Conservation (phyloP, 805 yeast genomes). For the Brettanomyces sp. region DNA sequence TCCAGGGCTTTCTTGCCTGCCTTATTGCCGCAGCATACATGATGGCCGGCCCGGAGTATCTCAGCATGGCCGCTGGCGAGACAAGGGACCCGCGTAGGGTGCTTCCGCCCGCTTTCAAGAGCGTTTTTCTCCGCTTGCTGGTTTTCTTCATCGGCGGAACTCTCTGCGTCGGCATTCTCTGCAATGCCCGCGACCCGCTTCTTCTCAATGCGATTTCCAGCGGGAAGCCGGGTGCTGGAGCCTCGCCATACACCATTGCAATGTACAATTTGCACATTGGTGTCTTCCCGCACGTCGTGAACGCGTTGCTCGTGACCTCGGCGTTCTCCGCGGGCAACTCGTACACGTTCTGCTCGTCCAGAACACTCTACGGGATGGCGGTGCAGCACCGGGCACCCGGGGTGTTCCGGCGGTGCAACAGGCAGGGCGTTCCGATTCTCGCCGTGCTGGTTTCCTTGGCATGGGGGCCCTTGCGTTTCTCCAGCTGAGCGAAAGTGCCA, state of each 20-base stretch:
- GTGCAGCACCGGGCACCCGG: conserved; percentile 64
- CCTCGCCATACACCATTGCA: conserved; percentile 75
- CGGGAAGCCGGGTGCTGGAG: conserved; percentile 35
- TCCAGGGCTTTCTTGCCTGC: conserved; percentile 39
- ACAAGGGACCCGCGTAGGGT: conserved; percentile 35
- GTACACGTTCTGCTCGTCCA: conserved; percentile 60
- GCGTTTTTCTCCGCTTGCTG: conserved; percentile 34
- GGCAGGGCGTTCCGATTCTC: conserved; percentile 65
- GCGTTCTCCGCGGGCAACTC: conserved; percentile 81
- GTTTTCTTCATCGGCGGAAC: conserved; percentile 41
- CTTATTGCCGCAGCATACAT: conserved; percentile 63
- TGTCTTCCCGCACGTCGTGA: conserved; percentile 64
- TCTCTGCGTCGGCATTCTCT: conserved; percentile 35
- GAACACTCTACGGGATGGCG: conserved; percentile 62
- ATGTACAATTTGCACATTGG: conserved; percentile 57
- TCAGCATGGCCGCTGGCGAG: conserved; percentile 38
- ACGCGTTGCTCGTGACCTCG: conserved; percentile 62
- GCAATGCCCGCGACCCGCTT: conserved; percentile 32
- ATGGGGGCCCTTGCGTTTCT: conserved; percentile 63
- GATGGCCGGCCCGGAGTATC: conserved; percentile 51
- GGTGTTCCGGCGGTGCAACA: conserved; percentile 52
- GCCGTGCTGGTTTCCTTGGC: conserved; percentile 42
- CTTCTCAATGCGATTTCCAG: conserved; percentile 25
- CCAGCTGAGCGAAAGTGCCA: conserved; percentile 52
- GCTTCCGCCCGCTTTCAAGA: conserved; percentile 35